phyloP scores from a whole-genome alignment of 225 moss, liverwort and hornwort species.

The Lunularia cruciata region DNA sequence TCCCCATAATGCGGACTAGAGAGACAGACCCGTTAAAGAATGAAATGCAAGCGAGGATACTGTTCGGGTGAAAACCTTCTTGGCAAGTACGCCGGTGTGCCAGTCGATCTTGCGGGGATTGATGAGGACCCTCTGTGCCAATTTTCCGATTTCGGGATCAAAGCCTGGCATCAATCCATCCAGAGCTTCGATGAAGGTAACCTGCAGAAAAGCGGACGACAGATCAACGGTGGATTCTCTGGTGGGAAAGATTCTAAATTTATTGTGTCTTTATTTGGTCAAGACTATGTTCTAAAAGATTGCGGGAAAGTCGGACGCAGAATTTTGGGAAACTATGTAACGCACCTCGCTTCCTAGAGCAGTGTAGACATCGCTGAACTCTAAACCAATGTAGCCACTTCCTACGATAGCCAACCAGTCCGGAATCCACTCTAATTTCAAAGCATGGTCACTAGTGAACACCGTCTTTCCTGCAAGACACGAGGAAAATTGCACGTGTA shows the following conservation, averaged over 20 bases:
- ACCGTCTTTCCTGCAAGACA: constrained; percentile 74
- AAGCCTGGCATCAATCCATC: constrained; percentile 98
- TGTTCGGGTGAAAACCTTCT: constrained; percentile 55
- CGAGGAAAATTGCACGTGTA: background rate
- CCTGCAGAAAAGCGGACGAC: constrained; percentile 42
- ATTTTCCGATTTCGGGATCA: constrained; percentile 98
- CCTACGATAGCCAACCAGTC: constrained; percentile 97
- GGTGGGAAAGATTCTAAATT: background rate
- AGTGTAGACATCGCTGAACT: constrained; percentile 99
- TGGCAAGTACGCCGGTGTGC: constrained; percentile 94
- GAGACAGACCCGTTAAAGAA: background rate
- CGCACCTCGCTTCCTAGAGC: constrained; percentile 93
- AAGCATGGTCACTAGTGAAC: constrained; percentile 93
- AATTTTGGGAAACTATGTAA: too few relatives aligned
- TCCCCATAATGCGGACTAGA: background rate
- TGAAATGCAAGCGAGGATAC: background rate
- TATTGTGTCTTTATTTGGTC: too few relatives aligned
- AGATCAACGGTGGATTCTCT: too few relatives aligned
- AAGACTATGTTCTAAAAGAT: too few relatives aligned
- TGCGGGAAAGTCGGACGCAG: too few relatives aligned
- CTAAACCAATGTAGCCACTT: constrained; percentile 96
- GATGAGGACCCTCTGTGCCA: constrained; percentile 90
- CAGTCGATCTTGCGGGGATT: constrained; percentile 98
- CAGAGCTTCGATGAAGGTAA: constrained; percentile 95
- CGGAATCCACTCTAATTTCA: constrained; percentile 98